A percentile compares a stretch with the other conserved stretches of the same genome.
phyloP scores from a whole-genome alignment of 2,329 filamentous ascomycete species.

The Aspergillus pseudoglaucus region DNA sequence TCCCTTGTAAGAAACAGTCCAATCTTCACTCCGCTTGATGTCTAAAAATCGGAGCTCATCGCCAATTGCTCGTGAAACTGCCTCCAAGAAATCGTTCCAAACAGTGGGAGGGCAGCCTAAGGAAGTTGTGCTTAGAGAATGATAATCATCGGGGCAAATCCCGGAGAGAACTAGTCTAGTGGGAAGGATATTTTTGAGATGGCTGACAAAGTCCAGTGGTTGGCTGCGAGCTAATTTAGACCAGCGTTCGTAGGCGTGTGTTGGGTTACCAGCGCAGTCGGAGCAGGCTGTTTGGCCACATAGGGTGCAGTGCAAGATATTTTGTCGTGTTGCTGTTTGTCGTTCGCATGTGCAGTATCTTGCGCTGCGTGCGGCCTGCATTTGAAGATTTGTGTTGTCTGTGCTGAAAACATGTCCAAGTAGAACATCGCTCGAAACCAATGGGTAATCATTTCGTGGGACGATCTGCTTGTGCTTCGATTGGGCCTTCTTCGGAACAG shows the following conservation, averaged over 20 bases:
- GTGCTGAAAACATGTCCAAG: conserved; percentile 3
- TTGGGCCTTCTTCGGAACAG: neutral
- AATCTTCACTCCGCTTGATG: conserved; percentile 23
- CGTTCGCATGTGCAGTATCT: conserved; percentile 56
- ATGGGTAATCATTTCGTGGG: conserved; percentile 6
- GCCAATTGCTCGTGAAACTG: conserved; percentile 18
- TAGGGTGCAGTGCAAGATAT: conserved; percentile 43
- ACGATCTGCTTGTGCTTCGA: conserved; percentile 5
- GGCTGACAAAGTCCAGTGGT: conserved; percentile 40
- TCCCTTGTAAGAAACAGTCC: conserved; percentile 27
- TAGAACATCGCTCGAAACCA: conserved; percentile 11
- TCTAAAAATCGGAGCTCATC: conserved; percentile 25
- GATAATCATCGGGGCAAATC: conserved; percentile 19
- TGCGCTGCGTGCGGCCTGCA: conserved; percentile 27
- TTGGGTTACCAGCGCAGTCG: conserved; percentile 50
- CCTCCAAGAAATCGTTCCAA: conserved; percentile 29
- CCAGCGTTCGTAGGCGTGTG: conserved; percentile 38
- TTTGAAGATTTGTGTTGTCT: conserved; percentile 13
- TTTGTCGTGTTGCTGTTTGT: conserved; percentile 29
- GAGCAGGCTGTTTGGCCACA: conserved; percentile 53
- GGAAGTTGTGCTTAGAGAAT: conserved; percentile 9
- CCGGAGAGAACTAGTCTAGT: conserved; percentile 33
- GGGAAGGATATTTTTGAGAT: conserved; percentile 39
- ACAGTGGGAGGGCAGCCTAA: conserved; percentile 11
- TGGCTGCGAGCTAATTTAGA: conserved; percentile 22